Percentiles rank a stretch among this genome's conserved stretches.
Evolutionary conservation across 345 rosid species (phyloP).

Genomic region (Citrus mangshanensis): DNA sequence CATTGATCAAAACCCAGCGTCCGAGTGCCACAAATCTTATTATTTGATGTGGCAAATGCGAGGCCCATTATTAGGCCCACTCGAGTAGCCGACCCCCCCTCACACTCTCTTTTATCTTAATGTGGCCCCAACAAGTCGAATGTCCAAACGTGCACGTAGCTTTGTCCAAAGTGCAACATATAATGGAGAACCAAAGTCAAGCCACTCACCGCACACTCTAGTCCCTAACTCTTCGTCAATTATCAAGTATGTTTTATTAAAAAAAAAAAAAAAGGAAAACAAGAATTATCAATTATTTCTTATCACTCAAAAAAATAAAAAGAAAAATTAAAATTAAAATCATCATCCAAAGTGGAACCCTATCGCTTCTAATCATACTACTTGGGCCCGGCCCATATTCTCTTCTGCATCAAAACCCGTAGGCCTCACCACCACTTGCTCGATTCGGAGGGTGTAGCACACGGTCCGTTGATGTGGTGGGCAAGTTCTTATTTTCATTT

Average conservation of each 20-base stretch:
- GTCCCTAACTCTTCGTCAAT: no score
- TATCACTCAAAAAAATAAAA: no score
- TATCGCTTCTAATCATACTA: neutral
- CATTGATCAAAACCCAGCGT: no score
- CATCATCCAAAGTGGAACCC: neutral
- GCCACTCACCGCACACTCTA: neutral
- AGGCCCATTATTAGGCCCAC: constrained; percentile 1
- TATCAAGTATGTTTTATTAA: no score
- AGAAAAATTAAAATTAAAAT: neutral
- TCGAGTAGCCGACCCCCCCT: neutral
- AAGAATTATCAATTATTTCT: no score
- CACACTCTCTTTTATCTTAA: neutral
- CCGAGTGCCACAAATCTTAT: no score
- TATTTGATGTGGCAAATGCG: neutral
- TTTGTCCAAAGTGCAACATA: constrained; percentile 2
- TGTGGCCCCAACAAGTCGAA: constrained; percentile 8
- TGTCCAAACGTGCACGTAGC: neutral
- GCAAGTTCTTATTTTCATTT: neutral
- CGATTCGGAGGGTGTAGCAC: neutral
- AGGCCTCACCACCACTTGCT: neutral
- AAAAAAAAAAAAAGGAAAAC: no score
- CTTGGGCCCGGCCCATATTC: constrained; percentile 8
- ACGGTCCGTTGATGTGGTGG: neutral
- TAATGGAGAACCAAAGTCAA: neutral
- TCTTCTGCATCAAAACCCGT: neutral